A percentile compares a stretch with the other conserved stretches of the same genome.
phyloP scores from a whole-genome alignment of 441 rosid species.

The Brassica balearica region DNA sequence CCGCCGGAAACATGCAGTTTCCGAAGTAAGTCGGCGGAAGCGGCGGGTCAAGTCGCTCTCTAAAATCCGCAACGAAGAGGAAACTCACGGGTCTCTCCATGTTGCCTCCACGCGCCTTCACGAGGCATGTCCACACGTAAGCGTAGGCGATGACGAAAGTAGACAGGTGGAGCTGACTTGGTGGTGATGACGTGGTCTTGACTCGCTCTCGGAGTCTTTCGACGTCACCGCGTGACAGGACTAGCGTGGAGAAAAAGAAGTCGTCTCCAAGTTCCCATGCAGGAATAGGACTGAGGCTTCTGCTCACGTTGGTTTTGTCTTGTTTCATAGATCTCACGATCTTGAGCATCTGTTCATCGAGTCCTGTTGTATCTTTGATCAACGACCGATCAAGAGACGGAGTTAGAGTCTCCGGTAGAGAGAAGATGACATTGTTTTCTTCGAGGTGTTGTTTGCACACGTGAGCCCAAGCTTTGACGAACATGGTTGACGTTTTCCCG shows the following conservation, averaged over 20 bases:
- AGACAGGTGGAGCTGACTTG: slow-evolving; percentile 38
- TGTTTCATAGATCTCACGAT: not conserved
- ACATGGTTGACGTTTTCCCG: slow-evolving; percentile 27
- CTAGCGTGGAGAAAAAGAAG: slow-evolving; percentile 27
- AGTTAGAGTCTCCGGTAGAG: slow-evolving; percentile 28
- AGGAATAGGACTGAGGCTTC: slow-evolving; percentile 19
- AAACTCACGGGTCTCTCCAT: slow-evolving; percentile 17
- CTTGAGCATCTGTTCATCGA: slow-evolving; percentile 36
- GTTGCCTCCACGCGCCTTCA: slow-evolving; percentile 42
- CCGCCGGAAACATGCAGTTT: slow-evolving; percentile 33
- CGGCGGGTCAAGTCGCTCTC: slow-evolving; percentile 43
- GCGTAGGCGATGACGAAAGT: slow-evolving; percentile 51
- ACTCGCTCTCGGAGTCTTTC: slow-evolving; percentile 33
- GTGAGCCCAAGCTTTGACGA: slow-evolving; percentile 49
- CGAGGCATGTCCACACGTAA: slow-evolving; percentile 40
- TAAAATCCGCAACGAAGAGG: slow-evolving; percentile 41
- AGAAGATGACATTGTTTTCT: not conserved
- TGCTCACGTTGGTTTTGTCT: slow-evolving; percentile 16
- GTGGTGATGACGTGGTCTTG: slow-evolving; percentile 12
- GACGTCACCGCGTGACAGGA: slow-evolving; percentile 24
- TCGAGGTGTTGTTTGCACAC: slow-evolving; percentile 28
- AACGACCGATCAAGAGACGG: slow-evolving; percentile 43
- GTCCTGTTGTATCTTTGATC: slow-evolving; percentile 31
- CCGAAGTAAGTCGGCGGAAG: slow-evolving; percentile 52
- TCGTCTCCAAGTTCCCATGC: slow-evolving; percentile 2